Base-by-base conservation (phyloP, 768 basidiomycete species). In the Paxillus involutus region DNA sequence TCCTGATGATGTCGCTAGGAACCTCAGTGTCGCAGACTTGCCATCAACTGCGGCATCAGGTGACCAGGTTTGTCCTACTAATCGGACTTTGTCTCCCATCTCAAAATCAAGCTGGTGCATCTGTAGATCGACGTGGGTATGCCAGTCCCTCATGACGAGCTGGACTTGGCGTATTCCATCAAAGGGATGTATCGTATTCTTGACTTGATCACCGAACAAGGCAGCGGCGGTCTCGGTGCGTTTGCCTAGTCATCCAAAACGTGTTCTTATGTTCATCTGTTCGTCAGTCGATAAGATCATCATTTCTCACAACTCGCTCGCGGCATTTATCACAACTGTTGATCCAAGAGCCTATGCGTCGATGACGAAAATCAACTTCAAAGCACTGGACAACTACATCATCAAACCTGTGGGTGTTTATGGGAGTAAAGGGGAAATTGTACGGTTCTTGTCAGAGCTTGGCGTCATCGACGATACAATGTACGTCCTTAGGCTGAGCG, bases 281-380 rank as follows among this genome's bases (percentile, higher is more conserved):
- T 14, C 45, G 6, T 48, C 55, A 83, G 84, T 84, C 37, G 82
- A 84, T 59, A 86, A 86, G 61, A 77, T 86, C 32, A 78, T 86
- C 63, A 86, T 86, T 29, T 71, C 73, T 2, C 81, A 83, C 61
- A 67, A 75, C 3, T 77, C 80, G 3, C 67, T 86, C 13, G 68
- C 70, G 53, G 56, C 68, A 3, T 77, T 85, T 47, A 75, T 82
- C 59, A 80, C 84, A 48, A 62, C 61, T 17, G 44, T 84, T 8
- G 71, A 60, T 39, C 81, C 84, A 0, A 77, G 80, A 1, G 77
- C 85, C 5, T 85, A 83, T 59, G 55, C 59, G 1, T 80, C 80
- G 0, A 69, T 84, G 47, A 83, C 80, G 3, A 80, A 75, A 55
- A 79, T 86, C 53, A 74, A 85, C 56, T 86, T 86, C 64, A 74